phyloP scores from a whole-genome alignment of 768 basidiomycete species.

The Solioccasus polychromus region DNA sequence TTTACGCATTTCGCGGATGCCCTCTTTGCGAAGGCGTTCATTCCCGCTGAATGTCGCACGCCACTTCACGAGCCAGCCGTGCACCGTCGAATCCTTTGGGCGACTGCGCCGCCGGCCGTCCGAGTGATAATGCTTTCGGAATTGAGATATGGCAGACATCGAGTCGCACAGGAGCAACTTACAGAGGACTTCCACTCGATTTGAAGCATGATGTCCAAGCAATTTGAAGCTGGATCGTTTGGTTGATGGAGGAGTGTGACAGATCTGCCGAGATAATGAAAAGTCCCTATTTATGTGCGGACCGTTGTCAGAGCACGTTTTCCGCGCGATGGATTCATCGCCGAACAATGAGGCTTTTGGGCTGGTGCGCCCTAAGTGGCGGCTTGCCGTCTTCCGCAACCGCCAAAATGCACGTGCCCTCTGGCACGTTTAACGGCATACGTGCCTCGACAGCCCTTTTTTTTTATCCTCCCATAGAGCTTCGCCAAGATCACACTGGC shows the following conservation, averaged over 20 bases:
- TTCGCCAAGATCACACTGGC: conserved; percentile 12
- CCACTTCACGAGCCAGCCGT: conserved; percentile 80
- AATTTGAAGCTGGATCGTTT: neutral
- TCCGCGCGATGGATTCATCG: conserved; percentile 16
- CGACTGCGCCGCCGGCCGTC: conserved; percentile 43
- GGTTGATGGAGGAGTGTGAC: neutral
- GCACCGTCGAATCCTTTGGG: conserved; percentile 55
- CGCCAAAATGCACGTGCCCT: conserved; percentile 2
- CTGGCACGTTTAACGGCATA: conserved; percentile 8
- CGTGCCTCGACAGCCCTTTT: conserved; percentile 1
- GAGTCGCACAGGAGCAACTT: conserved; percentile 9
- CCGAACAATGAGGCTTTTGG: conserved; percentile 4
- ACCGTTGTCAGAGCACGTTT: conserved; percentile 11
- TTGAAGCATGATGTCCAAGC: conserved; percentile 19
- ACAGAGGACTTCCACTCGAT: conserved; percentile 36
- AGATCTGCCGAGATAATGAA: conserved; percentile 9
- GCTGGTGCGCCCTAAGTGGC: too few species aligned
- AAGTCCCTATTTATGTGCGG: conserved; percentile 23
- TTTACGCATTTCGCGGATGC: conserved; percentile 68
- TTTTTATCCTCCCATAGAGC: conserved; percentile 17
- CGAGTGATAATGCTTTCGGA: conserved; percentile 31
- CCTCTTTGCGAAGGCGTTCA: conserved; percentile 59
- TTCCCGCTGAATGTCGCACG: conserved; percentile 67
- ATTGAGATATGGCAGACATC: neutral
- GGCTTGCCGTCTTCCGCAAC: conserved; percentile 1